Base-by-base conservation (phyloP, 2,329 filamentous ascomycete species). In the Alternaria triticimaculans region DNA sequence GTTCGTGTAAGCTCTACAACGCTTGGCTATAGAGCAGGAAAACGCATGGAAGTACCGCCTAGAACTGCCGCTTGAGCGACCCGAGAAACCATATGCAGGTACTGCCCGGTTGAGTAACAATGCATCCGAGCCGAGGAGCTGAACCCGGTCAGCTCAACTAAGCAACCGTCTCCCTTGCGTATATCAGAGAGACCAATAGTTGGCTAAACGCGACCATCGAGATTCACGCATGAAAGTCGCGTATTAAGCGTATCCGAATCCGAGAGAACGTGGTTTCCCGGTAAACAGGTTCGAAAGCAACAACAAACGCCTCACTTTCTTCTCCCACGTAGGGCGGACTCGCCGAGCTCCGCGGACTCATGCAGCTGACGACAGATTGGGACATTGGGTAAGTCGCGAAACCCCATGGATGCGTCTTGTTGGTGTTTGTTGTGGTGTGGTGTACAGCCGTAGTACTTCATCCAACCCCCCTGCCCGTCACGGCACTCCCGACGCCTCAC, bases 401-500 rank as follows among this genome's bases (percentile, higher is more conserved):
- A 41, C 20, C 20, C 37, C 37, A 41, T 3, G 5, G 37, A 41
- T 41, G 37, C 4, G n/a, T 41, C 15, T 18, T 41, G 37, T 44
- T n/a, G 33, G 21, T 33, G 57, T 53, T 30, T 21, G 21, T 33
- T 15, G 49, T 21, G 49, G 48, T 18, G 25, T 28, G 20, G 49
- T 33, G 30, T 53, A 41, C 37, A 3, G 37, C 37, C 0, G 37
- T 41, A 41, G 37, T 18, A 41, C 37, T 41, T 18, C n/a, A 18
- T 18, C 37, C n/a, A 41, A 15, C 23, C 54, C 45, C 59, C 59
- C 44, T 51, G 59, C 49, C 45, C 10, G 49, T 44, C 33, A 18
- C 26, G 48, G 49, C 26, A 54, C 59, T 58, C 50, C 45, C 43
- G 28, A 37, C 41, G 51, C 62, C 55, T 65, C 55, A 67, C 33